Evolutionary conservation across 2,329 filamentous ascomycete species (phyloP).

Genomic region (Colletotrichum horii): DNA sequence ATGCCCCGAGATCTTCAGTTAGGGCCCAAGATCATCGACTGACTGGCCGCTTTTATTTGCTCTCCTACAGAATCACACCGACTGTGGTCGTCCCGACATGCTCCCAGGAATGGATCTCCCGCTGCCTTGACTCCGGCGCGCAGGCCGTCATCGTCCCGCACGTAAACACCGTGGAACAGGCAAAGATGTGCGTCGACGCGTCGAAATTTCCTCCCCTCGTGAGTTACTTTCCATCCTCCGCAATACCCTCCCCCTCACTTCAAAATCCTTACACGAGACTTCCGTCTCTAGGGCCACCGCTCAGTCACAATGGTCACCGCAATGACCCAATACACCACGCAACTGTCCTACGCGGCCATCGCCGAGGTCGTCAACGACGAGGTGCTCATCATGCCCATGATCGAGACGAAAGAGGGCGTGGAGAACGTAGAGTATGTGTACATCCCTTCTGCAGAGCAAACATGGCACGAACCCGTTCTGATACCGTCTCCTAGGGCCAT

Average conservation of each 20-base stretch:
- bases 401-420: background rate
- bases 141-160: slow-evolving; percentile 56
- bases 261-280: background rate
- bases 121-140: slow-evolving; percentile 55
- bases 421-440: slow-evolving; percentile 1
- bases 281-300: background rate
- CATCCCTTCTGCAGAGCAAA: background rate
- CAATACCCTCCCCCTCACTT: rapidly evolving
- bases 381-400: slow-evolving; percentile 12
- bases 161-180: slow-evolving; percentile 50
- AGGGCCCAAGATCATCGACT: too few relatives aligned
- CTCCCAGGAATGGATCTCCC: slow-evolving; percentile 6
- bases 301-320: slow-evolving; percentile 12
- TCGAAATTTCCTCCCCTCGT: slow-evolving; percentile 56
- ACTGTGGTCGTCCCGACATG: background rate
- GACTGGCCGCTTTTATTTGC: background rate
- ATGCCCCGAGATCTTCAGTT: too few relatives aligned
- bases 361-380: slow-evolving; percentile 6
- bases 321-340: slow-evolving; percentile 4
- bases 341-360: slow-evolving; percentile 4
- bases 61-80: background rate
- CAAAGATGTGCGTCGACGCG: slow-evolving; percentile 47
- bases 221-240: background rate
- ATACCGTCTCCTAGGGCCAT: background rate
- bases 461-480: too few relatives aligned